phyloP scores from a whole-genome alignment of 768 basidiomycete genomes.

The Gloeostereum incarnatum region DNA sequence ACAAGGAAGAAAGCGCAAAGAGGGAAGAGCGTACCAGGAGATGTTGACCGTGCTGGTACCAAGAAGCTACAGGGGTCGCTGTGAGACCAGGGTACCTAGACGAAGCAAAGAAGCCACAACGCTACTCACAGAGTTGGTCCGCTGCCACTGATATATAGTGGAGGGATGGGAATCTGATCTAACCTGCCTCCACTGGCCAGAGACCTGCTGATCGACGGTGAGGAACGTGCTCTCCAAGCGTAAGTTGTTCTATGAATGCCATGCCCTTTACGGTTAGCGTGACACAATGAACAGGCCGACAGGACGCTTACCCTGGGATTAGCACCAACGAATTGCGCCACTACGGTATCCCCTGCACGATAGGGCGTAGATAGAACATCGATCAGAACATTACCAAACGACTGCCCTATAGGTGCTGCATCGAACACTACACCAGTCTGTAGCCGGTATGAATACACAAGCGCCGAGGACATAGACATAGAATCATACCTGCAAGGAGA shows the following conservation, averaged over 20 bases:
- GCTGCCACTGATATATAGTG: slow-evolving; percentile 56
- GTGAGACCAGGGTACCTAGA: slow-evolving; percentile 1
- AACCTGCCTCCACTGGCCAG: slow-evolving; percentile 44
- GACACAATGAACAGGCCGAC: too few species aligned
- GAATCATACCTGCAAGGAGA: slow-evolving; percentile 50
- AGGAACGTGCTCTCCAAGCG: slow-evolving; percentile 68
- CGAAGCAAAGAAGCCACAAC: background rate
- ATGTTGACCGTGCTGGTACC: slow-evolving; percentile 59
- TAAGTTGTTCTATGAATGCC: slow-evolving; percentile 54
- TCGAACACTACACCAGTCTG: slow-evolving; percentile 61
- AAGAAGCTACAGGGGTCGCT: slow-evolving; percentile 26
- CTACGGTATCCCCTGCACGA: slow-evolving; percentile 46
- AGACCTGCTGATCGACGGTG: slow-evolving; percentile 44
- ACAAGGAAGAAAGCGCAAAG: too few species aligned
- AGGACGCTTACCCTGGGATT: slow-evolving; percentile 54
- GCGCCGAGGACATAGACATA: background rate
- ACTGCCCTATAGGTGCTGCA: slow-evolving; percentile 40
- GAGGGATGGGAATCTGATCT: slow-evolving; percentile 76
- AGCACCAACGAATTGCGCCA: slow-evolving; percentile 61
- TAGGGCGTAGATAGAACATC: slow-evolving; percentile 48
- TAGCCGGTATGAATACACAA: background rate
- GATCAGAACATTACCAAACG: slow-evolving; percentile 51
- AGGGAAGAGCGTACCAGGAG: slow-evolving; percentile 41
- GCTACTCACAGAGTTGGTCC: slow-evolving; percentile 40
- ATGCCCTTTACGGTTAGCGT: too few species aligned